Percentiles rank a stretch among this genome's conserved stretches.
These are phyloP conservation scores for Heteromeles arbutifolia DNA, from an alignment of 306 rosid species.

Conservation along the genomic window DNA sequence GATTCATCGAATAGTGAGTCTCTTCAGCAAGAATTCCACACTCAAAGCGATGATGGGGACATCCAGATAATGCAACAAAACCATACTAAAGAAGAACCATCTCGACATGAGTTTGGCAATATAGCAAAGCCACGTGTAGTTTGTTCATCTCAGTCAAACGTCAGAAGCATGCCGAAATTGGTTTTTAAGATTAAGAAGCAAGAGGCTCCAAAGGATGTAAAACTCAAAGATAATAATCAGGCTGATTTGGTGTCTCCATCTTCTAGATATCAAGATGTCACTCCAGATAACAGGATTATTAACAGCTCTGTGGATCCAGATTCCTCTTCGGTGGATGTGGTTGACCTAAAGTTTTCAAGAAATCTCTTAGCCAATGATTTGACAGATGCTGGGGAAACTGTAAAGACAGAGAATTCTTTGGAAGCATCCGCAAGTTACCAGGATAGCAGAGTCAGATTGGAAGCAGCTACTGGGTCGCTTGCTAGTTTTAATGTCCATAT, in stretches of 20 bases:
- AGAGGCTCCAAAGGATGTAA: constrained; percentile 32
- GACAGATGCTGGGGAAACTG: constrained; percentile 21
- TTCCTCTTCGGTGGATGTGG: constrained; percentile 21
- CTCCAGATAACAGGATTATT: constrained; percentile 13
- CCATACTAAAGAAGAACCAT: constrained; percentile 20
- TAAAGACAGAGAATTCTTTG: constrained; percentile 19
- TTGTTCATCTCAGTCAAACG: constrained; percentile 38
- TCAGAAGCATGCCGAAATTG: constrained; percentile 40
- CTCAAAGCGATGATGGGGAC: constrained; percentile 29
- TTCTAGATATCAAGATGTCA: constrained; percentile 29
- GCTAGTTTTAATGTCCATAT: constrained; percentile 21
- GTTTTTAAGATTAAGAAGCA: constrained; percentile 63
- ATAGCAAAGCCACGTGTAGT: constrained; percentile 26
- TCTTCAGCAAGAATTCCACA: constrained; percentile 31
- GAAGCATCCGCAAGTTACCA: constrained; percentile 24
- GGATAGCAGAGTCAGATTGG: constrained; percentile 28
- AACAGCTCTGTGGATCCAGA: constrained; percentile 21
- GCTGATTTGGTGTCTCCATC: constrained; percentile 29
- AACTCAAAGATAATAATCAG: constrained; percentile 22
- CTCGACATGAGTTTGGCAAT: constrained; percentile 24
- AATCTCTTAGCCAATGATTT: constrained; percentile 20
- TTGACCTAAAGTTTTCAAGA: constrained; percentile 22
- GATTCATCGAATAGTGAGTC: constrained; percentile 52
- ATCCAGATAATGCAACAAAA: constrained; percentile 27
- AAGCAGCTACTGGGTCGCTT: constrained; percentile 22